These are phyloP conservation scores for Thymus mandschuricus DNA, from an alignment of 257 asterid genomes.

Conservation along the genomic window DNA sequence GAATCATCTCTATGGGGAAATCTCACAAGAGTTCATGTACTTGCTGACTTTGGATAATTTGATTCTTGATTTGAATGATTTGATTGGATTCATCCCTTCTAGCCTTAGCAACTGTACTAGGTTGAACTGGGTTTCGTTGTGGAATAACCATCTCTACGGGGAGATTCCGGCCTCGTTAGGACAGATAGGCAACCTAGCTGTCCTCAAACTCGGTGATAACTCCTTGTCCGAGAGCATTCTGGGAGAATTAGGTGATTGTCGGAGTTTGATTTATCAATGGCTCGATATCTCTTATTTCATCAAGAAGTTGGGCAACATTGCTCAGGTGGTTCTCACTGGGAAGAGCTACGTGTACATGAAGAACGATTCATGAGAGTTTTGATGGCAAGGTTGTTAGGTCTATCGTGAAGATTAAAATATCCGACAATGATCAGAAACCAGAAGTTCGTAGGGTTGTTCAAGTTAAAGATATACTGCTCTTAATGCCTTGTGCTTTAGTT, in stretches of 20 bases:
- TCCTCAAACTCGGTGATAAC: constrained; percentile 82
- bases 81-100: constrained; percentile 73
- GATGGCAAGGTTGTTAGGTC: constrained; percentile 62
- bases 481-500: neutral
- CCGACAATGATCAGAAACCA: constrained; percentile 63
- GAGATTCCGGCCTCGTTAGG: constrained; percentile 86
- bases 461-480: constrained; percentile 59
- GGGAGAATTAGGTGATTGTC: constrained; percentile 78
- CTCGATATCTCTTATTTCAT: constrained; percentile 62
- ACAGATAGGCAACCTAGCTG: constrained; percentile 62
- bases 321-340: constrained; percentile 62
- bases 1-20: constrained; percentile 80
- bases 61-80: constrained; percentile 90
- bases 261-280: constrained; percentile 85
- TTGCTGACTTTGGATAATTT: constrained; percentile 68
- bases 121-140: constrained; percentile 90
- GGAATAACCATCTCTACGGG: constrained; percentile 69
- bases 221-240: constrained; percentile 76
- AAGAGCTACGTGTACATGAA: constrained; percentile 69
- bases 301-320: constrained; percentile 88
- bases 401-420: constrained; percentile 67
- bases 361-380: constrained; percentile 68
- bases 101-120: constrained; percentile 78
- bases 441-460: constrained; percentile 80
- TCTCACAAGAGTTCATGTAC: constrained; percentile 74